phyloP scores from a whole-genome alignment of 2,329 filamentous ascomycete species.

The Coccinonectria pachysandricola region DNA sequence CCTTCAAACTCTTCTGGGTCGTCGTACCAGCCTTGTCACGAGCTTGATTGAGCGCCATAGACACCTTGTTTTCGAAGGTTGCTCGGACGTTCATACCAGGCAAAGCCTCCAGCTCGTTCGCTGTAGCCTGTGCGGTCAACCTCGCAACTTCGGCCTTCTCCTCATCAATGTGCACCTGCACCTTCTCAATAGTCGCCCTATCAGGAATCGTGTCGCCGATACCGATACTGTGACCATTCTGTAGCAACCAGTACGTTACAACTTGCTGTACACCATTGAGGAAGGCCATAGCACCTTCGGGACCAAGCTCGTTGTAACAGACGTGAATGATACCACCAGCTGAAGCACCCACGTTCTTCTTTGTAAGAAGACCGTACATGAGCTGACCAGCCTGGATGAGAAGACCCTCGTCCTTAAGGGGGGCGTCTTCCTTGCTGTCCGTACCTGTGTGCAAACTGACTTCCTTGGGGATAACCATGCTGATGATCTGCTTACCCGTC shows the following conservation, averaged over 20 bases:
- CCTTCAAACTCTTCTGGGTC: slow-evolving; percentile 86
- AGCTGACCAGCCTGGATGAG: slow-evolving; percentile 80
- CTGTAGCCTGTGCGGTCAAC: slow-evolving; percentile 68
- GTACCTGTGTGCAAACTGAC: slow-evolving; percentile 64
- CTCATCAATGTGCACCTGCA: slow-evolving; percentile 69
- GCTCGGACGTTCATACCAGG: slow-evolving; percentile 98
- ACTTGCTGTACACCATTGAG: slow-evolving; percentile 93
- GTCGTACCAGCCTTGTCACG: slow-evolving; percentile 93
- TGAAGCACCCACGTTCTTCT: slow-evolving; percentile 88
- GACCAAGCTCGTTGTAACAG: slow-evolving; percentile 89
- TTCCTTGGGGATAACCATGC: slow-evolving; percentile 78
- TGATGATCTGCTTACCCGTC: slow-evolving; percentile 97
- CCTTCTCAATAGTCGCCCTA: slow-evolving; percentile 68
- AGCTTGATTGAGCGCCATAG: slow-evolving; percentile 84
- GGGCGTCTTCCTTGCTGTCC: slow-evolving; percentile 49
- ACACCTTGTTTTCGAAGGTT: slow-evolving; percentile 96
- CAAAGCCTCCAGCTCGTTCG: slow-evolving; percentile 79
- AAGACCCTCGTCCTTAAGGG: slow-evolving; percentile 65
- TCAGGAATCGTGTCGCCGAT: slow-evolving; percentile 98
- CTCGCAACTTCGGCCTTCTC: slow-evolving; percentile 73
- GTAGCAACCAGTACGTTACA: slow-evolving; percentile 93
- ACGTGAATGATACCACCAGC: slow-evolving; percentile 89
- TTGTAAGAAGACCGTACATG: slow-evolving; percentile 81
- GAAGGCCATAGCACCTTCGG: slow-evolving; percentile 80
- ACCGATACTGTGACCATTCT: slow-evolving; percentile 94